These are phyloP conservation scores for Lachnellula hyalina DNA, from an alignment of 2,329 filamentous ascomycete genomes.

Conservation along the genomic window DNA sequence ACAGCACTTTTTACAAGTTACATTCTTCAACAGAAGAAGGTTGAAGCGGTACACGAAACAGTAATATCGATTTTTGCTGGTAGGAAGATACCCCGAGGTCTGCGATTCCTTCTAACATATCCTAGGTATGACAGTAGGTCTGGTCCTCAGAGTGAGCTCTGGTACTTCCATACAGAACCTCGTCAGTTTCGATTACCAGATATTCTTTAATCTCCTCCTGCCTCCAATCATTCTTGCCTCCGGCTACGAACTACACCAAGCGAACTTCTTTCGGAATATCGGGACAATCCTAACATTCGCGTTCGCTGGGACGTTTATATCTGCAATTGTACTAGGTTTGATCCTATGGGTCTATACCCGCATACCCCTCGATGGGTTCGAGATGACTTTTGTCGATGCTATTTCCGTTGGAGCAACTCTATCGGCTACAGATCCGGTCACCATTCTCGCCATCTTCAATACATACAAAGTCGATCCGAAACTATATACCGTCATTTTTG, in stretches of 20 bases:
- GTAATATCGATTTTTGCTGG: conserved; percentile 97
- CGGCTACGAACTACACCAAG: conserved; percentile 95
- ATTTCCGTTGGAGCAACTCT: conserved; percentile 95
- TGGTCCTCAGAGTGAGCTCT: conserved; percentile 77
- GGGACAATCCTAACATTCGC: conserved; percentile 96
- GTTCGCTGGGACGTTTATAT: conserved; percentile 95
- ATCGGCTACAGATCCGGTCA: conserved; percentile 95
- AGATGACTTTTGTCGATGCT: conserved; percentile 89
- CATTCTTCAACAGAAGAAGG: conserved; percentile 91
- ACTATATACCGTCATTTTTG: conserved; percentile 97
- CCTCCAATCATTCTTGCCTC: conserved; percentile 96
- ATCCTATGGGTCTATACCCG: conserved; percentile 86
- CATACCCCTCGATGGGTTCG: conserved; percentile 77
- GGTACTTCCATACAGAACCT: conserved; percentile 81
- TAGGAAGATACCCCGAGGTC: conserved; percentile 34
- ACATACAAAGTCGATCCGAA: conserved; percentile 99
- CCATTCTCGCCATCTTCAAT: conserved; percentile 97
- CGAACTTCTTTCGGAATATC: conserved; percentile 98
- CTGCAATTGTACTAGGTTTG: conserved; percentile 85
- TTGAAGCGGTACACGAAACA: conserved; percentile 96
- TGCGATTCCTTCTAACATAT: conserved; percentile 4
- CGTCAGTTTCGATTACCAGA: conserved; percentile 97
- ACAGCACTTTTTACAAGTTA: conserved; percentile 96
- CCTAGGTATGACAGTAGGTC: conserved; percentile 86
- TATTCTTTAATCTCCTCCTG: conserved; percentile 99